Percentiles rank a stretch among this genome's conserved stretches.
phyloP scores from a whole-genome alignment of 2,329 filamentous ascomycete species.

The Chaetomiaceae sp. region DNA sequence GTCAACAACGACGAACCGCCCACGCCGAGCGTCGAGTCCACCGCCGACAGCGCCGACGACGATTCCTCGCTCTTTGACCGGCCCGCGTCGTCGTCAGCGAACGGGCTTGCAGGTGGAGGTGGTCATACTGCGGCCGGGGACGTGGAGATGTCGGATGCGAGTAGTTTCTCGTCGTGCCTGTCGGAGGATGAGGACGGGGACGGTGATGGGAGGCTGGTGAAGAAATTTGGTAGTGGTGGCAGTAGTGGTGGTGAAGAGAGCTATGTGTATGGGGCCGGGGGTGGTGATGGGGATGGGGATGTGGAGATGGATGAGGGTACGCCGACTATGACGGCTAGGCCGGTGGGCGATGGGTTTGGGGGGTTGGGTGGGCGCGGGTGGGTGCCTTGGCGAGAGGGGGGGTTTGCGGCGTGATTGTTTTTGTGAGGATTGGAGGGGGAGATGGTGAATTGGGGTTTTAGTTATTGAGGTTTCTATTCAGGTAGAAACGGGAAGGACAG shows the following conservation, averaged over 20 bases:
- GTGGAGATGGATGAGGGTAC: conserved; percentile 18
- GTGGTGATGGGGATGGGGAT: conserved; percentile 18
- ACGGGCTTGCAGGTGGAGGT: not conserved
- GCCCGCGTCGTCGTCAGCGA: no score
- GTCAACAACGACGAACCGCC: conserved; percentile 28
- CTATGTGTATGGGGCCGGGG: not conserved
- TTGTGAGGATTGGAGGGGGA: no score
- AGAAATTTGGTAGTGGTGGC: no score
- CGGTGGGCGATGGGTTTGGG: not conserved
- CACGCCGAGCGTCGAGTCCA: conserved; percentile 38
- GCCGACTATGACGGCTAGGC: conserved; percentile 16
- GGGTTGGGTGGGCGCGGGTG: not conserved
- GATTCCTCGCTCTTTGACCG: conserved; percentile 19
- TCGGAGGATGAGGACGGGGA: conserved; percentile 14
- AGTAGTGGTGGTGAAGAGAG: conserved; percentile 20
- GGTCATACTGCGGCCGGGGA: conserved; percentile 28
- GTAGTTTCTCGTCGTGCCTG: conserved; percentile 33
- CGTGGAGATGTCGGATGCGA: conserved; percentile 45
- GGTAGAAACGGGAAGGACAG: no score
- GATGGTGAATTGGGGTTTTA: no score
- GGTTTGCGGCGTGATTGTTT: not conserved
- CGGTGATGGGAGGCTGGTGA: conserved; percentile 11
- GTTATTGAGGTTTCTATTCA: no score
- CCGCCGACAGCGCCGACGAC: conserved; percentile 19
- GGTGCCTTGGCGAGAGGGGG: conserved; percentile 13